Conservation (phyloP, 306 rosid species). For the Corylus heterophylla region DNA sequence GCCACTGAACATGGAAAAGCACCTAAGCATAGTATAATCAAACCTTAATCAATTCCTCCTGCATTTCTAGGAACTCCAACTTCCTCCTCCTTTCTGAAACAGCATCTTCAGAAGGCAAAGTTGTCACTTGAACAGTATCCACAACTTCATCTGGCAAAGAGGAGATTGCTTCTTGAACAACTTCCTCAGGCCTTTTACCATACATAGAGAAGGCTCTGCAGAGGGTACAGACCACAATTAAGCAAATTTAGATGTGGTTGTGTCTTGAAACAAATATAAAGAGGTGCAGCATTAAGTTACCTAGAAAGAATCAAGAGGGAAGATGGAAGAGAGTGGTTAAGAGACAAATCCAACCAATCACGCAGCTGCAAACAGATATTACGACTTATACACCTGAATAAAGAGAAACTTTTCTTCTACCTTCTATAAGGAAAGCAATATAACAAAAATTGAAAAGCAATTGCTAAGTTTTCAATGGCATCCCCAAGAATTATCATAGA, state of each 20-base stretch:
- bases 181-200: slow-evolving; percentile 88
- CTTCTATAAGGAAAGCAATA: background rate
- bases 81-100: slow-evolving; percentile 95
- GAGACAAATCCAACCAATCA: slow-evolving; percentile 97
- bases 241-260: slow-evolving; percentile 11
- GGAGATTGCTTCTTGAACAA: slow-evolving; percentile 81
- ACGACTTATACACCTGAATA: slow-evolving; percentile 19
- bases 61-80: slow-evolving; percentile 89
- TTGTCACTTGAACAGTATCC: slow-evolving; percentile 83
- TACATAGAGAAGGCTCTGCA: slow-evolving; percentile 85
- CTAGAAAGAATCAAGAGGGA: slow-evolving; percentile 98
- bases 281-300: slow-evolving; percentile 41
- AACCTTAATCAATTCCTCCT: slow-evolving; percentile 94
- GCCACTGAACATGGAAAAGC: slow-evolving; percentile 12
- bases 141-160: slow-evolving; percentile 98
- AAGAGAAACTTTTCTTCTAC: background rate
- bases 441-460: background rate
- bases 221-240: slow-evolving; percentile 21
- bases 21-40: slow-evolving; percentile 21
- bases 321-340: slow-evolving; percentile 91
- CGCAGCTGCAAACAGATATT: slow-evolving; percentile 58
- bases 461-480: background rate
- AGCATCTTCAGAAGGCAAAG: slow-evolving; percentile 85
- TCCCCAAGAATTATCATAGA: background rate
- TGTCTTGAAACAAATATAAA: background rate